Evolutionary conservation across 306 rosid species (phyloP).

Genomic region (Comarum palustre): DNA sequence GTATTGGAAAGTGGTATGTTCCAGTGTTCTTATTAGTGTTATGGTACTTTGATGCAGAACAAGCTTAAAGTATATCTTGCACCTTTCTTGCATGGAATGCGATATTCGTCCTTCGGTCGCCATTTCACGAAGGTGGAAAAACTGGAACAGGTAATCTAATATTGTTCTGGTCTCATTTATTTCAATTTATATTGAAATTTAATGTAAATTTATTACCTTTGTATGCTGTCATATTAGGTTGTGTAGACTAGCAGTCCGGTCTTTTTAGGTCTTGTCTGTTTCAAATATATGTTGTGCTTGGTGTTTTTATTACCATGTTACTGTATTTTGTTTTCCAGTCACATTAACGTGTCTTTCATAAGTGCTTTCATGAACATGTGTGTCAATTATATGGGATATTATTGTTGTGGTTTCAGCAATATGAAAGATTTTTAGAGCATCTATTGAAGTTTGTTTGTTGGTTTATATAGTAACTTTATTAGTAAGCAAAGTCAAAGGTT

Average conservation of each 20-base stretch:
- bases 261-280: constrained; percentile 10
- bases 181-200: background rate
- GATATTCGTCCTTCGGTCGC: constrained; percentile 90
- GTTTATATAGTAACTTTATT: background rate
- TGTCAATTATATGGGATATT: background rate
- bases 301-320: background rate
- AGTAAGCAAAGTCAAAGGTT: background rate
- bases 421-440: background rate
- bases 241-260: background rate
- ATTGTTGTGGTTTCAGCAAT: background rate
- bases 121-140: constrained; percentile 85
- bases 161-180: constrained; percentile 7
- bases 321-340: background rate
- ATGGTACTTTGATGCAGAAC: constrained; percentile 49
- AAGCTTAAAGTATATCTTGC: constrained; percentile 71
- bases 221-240: background rate
- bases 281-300: constrained; percentile 4
- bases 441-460: background rate
- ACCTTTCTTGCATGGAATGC: constrained; percentile 74
- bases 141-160: constrained; percentile 67
- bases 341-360: background rate
- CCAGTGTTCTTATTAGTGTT: constrained; percentile 13
- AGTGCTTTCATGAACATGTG: background rate
- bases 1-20: background rate
- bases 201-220: background rate